Percentiles rank a stretch among this genome's conserved stretches.
Conservation (phyloP, 1,284 basidiomycete species). For the Fomitopsis schrenkii region DNA sequence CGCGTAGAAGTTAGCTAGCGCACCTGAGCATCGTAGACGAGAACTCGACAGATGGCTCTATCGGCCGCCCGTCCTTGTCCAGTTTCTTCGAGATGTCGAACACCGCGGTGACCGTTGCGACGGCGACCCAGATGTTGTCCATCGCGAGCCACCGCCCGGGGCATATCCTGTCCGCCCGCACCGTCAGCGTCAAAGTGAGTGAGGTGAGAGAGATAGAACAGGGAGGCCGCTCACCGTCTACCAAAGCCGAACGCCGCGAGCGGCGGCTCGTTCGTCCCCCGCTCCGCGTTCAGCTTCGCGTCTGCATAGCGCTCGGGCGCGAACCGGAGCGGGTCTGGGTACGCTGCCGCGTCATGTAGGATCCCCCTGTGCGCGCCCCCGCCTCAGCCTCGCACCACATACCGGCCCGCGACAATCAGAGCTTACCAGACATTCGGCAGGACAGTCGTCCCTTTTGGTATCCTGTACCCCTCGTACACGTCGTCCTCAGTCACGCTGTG, state of each 20-base stretch:
- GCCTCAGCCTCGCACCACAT: background rate
- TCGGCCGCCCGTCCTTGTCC: constrained; percentile 20
- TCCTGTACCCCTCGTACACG: constrained; percentile 15
- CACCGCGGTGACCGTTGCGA: constrained; percentile 24
- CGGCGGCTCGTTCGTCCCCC: constrained; percentile 29
- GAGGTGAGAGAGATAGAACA: background rate
- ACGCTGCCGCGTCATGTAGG: constrained; percentile 21
- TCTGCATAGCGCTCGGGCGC: constrained; percentile 22
- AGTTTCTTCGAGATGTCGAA: constrained; percentile 25
- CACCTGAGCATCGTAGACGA: constrained; percentile 17
- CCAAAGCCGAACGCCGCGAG: constrained; percentile 24
- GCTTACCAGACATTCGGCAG: constrained; percentile 19
- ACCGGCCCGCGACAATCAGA: too few species aligned
- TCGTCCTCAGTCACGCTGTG: constrained; percentile 17
- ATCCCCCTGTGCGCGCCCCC: constrained; percentile 18
- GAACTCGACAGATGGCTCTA: constrained; percentile 24
- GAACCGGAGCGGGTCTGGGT: constrained; percentile 23
- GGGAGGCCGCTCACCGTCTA: constrained; percentile 27
- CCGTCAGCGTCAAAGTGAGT: background rate
- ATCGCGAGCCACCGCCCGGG: constrained; percentile 28
- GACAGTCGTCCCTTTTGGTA: constrained; percentile 18
- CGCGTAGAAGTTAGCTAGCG: background rate
- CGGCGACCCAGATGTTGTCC: constrained; percentile 25
- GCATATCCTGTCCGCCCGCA: constrained; percentile 18
- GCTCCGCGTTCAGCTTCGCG: constrained; percentile 16